phyloP scores from a whole-genome alignment of 2,329 filamentous ascomycete species.

The Fusarium penzigii region DNA sequence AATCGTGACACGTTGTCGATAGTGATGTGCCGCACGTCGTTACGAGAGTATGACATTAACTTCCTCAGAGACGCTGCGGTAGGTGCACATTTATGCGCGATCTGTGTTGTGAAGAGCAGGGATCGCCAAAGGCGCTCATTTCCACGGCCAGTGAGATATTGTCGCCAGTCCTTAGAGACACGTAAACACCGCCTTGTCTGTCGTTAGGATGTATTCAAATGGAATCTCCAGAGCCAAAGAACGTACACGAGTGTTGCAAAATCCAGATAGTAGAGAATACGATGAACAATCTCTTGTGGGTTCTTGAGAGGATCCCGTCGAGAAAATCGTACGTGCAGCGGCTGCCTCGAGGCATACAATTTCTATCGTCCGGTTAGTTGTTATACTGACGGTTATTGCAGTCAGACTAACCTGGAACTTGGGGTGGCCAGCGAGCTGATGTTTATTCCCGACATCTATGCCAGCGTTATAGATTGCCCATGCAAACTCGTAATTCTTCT shows the following conservation, averaged over 20 bases:
- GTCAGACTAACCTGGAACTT: slow-evolving; percentile 35
- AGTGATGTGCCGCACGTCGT: slow-evolving; percentile 31
- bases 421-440: slow-evolving; percentile 28
- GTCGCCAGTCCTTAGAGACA: slow-evolving; percentile 37
- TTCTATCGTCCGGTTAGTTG: slow-evolving; percentile 29
- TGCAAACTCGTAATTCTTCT: slow-evolving; percentile 40
- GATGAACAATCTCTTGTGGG: slow-evolving; percentile 38
- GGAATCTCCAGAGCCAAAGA: not conserved
- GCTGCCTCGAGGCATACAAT: slow-evolving; percentile 36
- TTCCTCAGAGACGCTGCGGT: slow-evolving; percentile 27
- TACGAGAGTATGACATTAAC: slow-evolving; percentile 34
- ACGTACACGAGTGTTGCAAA: slow-evolving; percentile 34
- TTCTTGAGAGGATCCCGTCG: slow-evolving; percentile 38
- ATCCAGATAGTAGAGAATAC: slow-evolving; percentile 38
- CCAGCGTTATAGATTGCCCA: slow-evolving; percentile 43
- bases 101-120: slow-evolving; percentile 30
- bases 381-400: not conserved
- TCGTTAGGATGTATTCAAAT: not conserved
- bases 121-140: slow-evolving; percentile 34
- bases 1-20: slow-evolving; percentile 30
- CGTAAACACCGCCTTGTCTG: slow-evolving; percentile 30
- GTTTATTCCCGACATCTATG: slow-evolving; percentile 34
- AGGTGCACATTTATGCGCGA: slow-evolving; percentile 23
- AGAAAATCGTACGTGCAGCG: slow-evolving; percentile 35
- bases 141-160: slow-evolving; percentile 29